Evolutionary conservation across 2,329 filamentous ascomycete species (phyloP).

Genomic region (Pseudopyricularia javanii): DNA sequence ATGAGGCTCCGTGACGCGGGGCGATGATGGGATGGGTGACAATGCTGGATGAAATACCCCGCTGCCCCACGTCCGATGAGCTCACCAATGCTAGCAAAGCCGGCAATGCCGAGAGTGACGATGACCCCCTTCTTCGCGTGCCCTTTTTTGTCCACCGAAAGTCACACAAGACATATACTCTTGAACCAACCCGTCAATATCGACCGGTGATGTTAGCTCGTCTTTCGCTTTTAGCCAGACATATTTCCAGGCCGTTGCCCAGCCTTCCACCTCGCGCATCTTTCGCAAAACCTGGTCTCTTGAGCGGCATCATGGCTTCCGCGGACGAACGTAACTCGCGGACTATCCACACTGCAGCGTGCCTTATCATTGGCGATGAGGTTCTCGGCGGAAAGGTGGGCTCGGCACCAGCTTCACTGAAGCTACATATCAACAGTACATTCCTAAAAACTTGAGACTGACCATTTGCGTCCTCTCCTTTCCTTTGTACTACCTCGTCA

Average conservation of each 20-base stretch:
- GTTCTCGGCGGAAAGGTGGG: conserved; percentile 85
- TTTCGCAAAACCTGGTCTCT: conserved; percentile 8
- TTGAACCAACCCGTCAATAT: neutral
- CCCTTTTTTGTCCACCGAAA: neutral
- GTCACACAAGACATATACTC: neutral
- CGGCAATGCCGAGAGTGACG: too few relatives aligned
- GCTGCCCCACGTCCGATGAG: neutral
- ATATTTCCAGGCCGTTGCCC: conserved; percentile 34
- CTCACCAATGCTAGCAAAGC: neutral
- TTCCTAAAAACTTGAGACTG: neutral
- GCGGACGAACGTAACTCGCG: conserved; percentile 44
- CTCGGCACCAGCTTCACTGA: neutral
- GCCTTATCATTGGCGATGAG: conserved; percentile 94
- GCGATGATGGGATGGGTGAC: neutral
- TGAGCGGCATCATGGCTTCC: conserved; percentile 31
- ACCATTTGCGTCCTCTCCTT: neutral
- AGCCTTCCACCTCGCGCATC: neutral
- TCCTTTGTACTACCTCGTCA: neutral
- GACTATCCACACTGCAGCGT: conserved; percentile 79
- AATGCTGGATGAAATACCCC: neutral
- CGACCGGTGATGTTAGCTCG: conserved; percentile 58
- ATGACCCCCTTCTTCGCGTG: too few relatives aligned
- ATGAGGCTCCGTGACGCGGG: too few relatives aligned
- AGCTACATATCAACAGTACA: neutral
- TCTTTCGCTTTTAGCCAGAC: conserved; percentile 59